Percentiles rank a stretch among this genome's conserved stretches.
Conservation (phyloP, 805 yeast genomes). For the Candida railenensis region DNA sequence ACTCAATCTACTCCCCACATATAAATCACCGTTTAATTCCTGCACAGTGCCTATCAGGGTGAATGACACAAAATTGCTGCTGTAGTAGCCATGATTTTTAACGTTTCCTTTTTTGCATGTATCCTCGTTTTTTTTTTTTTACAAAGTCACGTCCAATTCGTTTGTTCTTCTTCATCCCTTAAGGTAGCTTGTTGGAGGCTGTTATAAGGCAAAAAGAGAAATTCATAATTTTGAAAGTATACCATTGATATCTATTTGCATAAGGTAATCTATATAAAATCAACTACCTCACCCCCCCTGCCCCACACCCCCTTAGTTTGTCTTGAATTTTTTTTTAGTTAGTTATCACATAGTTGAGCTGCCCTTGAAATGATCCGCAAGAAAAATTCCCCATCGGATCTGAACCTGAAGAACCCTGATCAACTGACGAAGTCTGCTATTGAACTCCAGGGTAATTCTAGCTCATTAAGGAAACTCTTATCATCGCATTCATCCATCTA, state of each 20-base stretch:
- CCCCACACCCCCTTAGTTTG: background rate
- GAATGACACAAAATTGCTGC: background rate
- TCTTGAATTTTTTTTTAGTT: no score
- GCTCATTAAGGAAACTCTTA: slow-evolving; percentile 23
- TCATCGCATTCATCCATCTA: slow-evolving; percentile 38
- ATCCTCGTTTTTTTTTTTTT: background rate
- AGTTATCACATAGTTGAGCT: no score
- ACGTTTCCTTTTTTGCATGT: background rate
- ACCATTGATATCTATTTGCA: no score
- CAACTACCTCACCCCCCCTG: no score
- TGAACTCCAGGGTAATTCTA: background rate
- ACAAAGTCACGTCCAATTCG: background rate
- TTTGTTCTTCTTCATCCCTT: no score
- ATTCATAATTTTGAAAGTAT: no score
- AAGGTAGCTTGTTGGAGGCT: no score
- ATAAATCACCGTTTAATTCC: background rate
- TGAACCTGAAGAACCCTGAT: background rate
- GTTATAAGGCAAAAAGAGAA: no score
- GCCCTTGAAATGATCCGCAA: background rate
- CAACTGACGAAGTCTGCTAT: background rate
- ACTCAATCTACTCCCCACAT: background rate
- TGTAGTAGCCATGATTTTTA: background rate
- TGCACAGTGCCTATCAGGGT: slow-evolving; percentile 1
- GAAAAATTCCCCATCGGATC: background rate
- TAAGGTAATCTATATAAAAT: no score